A percentile compares a stretch with the other conserved stretches of the same genome.
phyloP scores from a whole-genome alignment of 139 green algal species.

The Coccomyxa sp. region DNA sequence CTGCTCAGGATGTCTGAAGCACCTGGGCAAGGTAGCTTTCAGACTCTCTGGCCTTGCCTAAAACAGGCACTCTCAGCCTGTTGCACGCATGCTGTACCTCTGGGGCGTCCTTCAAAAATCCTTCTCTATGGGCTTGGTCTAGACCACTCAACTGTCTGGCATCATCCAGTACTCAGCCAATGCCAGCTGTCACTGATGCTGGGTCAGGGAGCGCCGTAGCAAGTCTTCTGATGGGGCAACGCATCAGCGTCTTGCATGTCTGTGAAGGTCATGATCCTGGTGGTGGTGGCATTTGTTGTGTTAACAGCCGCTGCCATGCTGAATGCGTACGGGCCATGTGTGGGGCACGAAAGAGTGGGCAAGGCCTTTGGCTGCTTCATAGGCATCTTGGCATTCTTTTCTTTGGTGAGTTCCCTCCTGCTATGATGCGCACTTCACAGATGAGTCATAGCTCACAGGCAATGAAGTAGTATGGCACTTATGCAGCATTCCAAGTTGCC shows the following conservation, averaged over 20 bases:
- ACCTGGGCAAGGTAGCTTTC: constrained; percentile 34
- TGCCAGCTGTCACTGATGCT: too few relatives aligned
- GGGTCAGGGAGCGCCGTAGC: too few relatives aligned
- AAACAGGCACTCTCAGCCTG: too few relatives aligned
- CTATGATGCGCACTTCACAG: neutral
- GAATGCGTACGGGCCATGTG: neutral
- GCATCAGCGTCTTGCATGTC: neutral
- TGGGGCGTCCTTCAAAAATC: too few relatives aligned
- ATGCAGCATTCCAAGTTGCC: neutral
- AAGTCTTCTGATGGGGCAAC: neutral
- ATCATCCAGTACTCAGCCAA: too few relatives aligned
- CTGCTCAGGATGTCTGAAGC: constrained; percentile 39
- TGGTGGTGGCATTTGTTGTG: constrained; percentile 70
- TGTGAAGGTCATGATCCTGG: constrained; percentile 69
- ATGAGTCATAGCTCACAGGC: neutral
- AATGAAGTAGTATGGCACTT: neutral
- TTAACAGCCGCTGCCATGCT: constrained; percentile 1
- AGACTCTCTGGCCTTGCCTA: neutral
- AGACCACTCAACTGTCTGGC: too few relatives aligned
- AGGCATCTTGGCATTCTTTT: constrained; percentile 12
- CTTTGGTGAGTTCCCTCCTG: neutral
- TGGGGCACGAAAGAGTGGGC: neutral
- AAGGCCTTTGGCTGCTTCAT: neutral
- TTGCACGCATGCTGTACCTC: too few relatives aligned
- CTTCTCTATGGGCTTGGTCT: too few relatives aligned